Evolutionary conservation across 441 rosid genomes (phyloP).

Genomic region (Bocquillonia castaneifolia): DNA sequence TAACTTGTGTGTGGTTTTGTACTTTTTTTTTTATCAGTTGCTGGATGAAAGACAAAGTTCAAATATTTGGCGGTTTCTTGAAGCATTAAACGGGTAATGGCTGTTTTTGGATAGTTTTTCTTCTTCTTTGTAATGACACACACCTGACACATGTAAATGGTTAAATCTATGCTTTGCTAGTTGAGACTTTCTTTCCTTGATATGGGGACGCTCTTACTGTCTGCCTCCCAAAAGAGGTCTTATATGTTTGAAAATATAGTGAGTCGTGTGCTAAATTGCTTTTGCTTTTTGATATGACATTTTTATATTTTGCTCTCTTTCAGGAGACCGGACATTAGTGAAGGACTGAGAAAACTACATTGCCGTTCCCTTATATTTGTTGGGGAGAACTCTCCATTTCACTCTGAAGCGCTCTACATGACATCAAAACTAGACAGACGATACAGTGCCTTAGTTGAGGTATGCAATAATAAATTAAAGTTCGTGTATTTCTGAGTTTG

Average conservation of each 20-base stretch:
- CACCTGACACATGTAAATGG: neutral
- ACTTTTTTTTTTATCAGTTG: conserved; percentile 43
- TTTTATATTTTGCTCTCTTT: conserved; percentile 11
- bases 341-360: conserved; percentile 60
- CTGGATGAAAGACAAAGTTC: conserved; percentile 77
- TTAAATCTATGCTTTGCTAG: neutral
- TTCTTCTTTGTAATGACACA: neutral
- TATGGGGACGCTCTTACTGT: neutral
- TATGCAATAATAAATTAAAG: too few species aligned
- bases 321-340: conserved; percentile 82
- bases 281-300: conserved; percentile 9
- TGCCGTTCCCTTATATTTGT: conserved; percentile 84
- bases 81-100: conserved; percentile 74
- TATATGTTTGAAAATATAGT: neutral
- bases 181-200: conserved; percentile 1
- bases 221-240: neutral
- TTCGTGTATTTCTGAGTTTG: neutral
- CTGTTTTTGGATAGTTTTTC: conserved; percentile 10
- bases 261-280: neutral
- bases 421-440: conserved; percentile 83
- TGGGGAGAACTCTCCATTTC: conserved; percentile 83
- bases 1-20: conserved; percentile 4
- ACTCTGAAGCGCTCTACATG: conserved; percentile 81
- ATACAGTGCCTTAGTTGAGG: conserved; percentile 90
- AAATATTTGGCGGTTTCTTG: conserved; percentile 70